Percentiles rank a stretch among this genome's conserved stretches.
These are phyloP conservation scores for Euphorbia peplus DNA, from an alignment of 345 rosid species.

Conservation along the genomic window DNA sequence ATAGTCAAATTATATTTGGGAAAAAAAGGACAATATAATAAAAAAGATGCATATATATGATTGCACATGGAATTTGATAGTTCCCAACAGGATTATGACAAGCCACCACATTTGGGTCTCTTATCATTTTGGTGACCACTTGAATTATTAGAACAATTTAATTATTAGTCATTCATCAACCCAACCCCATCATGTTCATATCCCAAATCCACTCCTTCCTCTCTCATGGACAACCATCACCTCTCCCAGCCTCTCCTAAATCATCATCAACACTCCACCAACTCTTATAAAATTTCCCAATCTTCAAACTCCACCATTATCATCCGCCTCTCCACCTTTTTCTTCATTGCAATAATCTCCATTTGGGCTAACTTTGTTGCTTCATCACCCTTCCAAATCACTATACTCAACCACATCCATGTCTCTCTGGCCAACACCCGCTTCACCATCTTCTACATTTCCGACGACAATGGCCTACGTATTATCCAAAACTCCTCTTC, in stretches of 20 bases:
- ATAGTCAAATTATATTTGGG: no score
- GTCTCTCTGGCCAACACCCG: constrained; percentile 16
- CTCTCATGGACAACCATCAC: constrained; percentile 30
- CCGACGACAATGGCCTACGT: constrained; percentile 52
- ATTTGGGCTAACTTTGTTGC: constrained; percentile 58
- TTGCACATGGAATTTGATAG: no score
- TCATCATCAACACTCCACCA: constrained; percentile 9
- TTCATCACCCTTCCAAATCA: constrained; percentile 46
- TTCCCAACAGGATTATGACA: no score
- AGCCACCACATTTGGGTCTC: no score
- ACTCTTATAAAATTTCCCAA: neutral
- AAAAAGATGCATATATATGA: no score
- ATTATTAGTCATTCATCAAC: no score
- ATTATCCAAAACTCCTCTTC: constrained; percentile 39
- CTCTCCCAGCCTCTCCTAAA: constrained; percentile 35
- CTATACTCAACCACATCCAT: constrained; percentile 37
- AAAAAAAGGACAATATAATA: no score
- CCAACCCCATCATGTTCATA: no score
- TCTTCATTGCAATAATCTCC: constrained; percentile 43
- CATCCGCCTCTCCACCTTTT: constrained; percentile 33
- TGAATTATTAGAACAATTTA: no score
- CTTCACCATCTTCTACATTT: constrained; percentile 46
- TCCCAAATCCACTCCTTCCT: no score
- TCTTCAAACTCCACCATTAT: constrained; percentile 16
- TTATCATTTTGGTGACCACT: no score